A percentile compares a stretch with the other conserved stretches of the same genome.
These are phyloP conservation scores for Podaxis rugospora DNA, from an alignment of 768 basidiomycete species.

Conservation along the genomic window DNA sequence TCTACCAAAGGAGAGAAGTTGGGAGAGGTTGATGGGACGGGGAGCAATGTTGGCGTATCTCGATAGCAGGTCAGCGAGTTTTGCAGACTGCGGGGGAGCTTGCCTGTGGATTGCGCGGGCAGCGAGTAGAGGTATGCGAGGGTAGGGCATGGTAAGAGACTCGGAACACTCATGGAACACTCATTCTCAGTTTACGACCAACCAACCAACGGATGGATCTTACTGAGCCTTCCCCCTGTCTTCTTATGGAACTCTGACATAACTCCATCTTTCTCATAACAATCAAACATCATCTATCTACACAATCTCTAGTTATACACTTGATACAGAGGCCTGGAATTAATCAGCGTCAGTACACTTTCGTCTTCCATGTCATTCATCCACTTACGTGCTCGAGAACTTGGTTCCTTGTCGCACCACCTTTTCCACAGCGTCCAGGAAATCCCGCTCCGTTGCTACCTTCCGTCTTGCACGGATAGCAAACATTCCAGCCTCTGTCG, in stretches of 20 bases:
- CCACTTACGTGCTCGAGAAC: conserved; percentile 90
- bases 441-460: conserved; percentile 96
- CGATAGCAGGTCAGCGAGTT: conserved; percentile 56
- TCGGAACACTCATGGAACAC: not conserved
- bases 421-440: conserved; percentile 97
- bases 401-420: conserved; percentile 97
- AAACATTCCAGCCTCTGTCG: conserved; percentile 99
- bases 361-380: not conserved
- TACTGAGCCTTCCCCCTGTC: not conserved
- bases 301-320: conserved; percentile 71
- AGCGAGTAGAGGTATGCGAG: not conserved
- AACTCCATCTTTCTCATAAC: not conserved
- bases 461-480: conserved; percentile 96
- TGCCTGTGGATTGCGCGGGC: not conserved
- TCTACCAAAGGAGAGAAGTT: conserved; percentile 70
- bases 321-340: conserved; percentile 76
- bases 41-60: conserved; percentile 60
- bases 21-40: conserved; percentile 67
- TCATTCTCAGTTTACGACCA: not conserved
- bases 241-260: not conserved
- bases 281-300: not conserved
- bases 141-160: not conserved
- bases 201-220: not conserved
- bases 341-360: conserved; percentile 14
- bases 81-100: conserved; percentile 40